phyloP scores from a whole-genome alignment of 768 basidiomycete genomes.

The Gloeopeniophorella convolvens region DNA sequence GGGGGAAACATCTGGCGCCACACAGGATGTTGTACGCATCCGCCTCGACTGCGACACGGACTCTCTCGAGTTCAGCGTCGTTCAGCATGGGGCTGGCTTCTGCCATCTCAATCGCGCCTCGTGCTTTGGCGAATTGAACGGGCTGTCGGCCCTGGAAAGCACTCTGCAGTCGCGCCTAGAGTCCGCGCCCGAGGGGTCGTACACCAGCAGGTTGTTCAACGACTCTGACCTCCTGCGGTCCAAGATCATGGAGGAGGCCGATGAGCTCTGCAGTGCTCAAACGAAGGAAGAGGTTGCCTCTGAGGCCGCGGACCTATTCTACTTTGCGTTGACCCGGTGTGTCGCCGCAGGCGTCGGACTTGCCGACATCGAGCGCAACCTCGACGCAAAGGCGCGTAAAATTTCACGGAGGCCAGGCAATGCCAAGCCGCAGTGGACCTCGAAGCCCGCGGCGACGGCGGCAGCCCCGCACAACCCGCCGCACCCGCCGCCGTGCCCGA shows the following conservation, averaged over 20 bases:
- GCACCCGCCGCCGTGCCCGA: conserved; percentile 25
- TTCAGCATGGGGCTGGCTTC: conserved; percentile 88
- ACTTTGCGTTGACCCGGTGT: conserved; percentile 87
- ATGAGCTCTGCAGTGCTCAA: conserved; percentile 85
- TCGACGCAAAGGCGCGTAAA: conserved; percentile 82
- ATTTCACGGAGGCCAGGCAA: conserved; percentile 85
- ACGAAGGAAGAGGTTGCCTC: conserved; percentile 81
- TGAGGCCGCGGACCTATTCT: conserved; percentile 92
- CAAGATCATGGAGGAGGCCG: conserved; percentile 98
- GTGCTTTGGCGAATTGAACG: conserved; percentile 83
- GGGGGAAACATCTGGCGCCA: conserved; percentile 93
- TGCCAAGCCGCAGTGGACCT: conserved; percentile 77
- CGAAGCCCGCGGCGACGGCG: conserved; percentile 17
- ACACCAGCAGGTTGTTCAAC: conserved; percentile 81
- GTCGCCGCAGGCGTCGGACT: conserved; percentile 75
- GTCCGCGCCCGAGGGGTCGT: conserved; percentile 84
- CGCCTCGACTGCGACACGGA: conserved; percentile 90
- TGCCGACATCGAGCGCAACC: conserved; percentile 72
- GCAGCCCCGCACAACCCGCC: conserved; percentile 18
- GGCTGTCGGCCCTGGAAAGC: conserved; percentile 73
- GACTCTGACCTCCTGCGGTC: conserved; percentile 77
- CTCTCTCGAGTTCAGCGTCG: conserved; percentile 82
- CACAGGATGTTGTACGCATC: conserved; percentile 80
- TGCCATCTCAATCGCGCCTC: conserved; percentile 85
- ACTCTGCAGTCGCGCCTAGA: conserved; percentile 67